Percentiles rank a stretch among this genome's conserved stretches.
Conservation (phyloP, 1,284 basidiomycete genomes). For the Tilletiopsis washingtonensis region DNA sequence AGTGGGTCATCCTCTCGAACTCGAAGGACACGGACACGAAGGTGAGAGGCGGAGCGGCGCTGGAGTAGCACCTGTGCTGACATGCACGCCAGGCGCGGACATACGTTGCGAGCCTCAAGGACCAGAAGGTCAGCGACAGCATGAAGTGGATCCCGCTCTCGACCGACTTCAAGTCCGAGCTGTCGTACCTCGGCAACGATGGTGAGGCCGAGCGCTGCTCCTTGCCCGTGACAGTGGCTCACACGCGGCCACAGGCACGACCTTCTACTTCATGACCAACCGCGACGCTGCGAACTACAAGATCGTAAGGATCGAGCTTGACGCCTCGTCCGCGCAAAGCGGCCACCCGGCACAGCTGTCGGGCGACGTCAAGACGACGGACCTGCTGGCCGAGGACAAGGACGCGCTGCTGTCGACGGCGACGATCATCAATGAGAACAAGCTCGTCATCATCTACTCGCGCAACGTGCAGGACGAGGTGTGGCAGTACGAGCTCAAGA, state of each 20-base stretch:
- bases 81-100: no score
- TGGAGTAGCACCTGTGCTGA: no score
- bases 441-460: slow-evolving; percentile 63
- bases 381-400: slow-evolving; percentile 64
- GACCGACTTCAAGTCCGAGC: slow-evolving; percentile 32
- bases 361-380: slow-evolving; percentile 38
- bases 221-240: no score
- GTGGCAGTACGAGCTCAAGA: slow-evolving; percentile 60
- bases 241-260: no score
- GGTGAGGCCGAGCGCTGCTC: no score
- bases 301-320: slow-evolving; percentile 29
- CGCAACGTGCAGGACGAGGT: slow-evolving; percentile 75
- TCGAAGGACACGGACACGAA: slow-evolving; percentile 42
- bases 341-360: slow-evolving; percentile 29
- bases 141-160: slow-evolving; percentile 39
- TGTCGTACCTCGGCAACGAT: slow-evolving; percentile 36
- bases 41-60: no score
- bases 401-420: slow-evolving; percentile 59
- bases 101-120: slow-evolving; percentile 27
- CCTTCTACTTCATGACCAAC: slow-evolving; percentile 44
- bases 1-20: slow-evolving; percentile 33
- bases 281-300: slow-evolving; percentile 41
- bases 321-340: slow-evolving; percentile 14
- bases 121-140: slow-evolving; percentile 7
- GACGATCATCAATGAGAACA: slow-evolving; percentile 56